Base-by-base conservation (phyloP, 306 rosid genomes). In the Alnus glutinosa region DNA sequence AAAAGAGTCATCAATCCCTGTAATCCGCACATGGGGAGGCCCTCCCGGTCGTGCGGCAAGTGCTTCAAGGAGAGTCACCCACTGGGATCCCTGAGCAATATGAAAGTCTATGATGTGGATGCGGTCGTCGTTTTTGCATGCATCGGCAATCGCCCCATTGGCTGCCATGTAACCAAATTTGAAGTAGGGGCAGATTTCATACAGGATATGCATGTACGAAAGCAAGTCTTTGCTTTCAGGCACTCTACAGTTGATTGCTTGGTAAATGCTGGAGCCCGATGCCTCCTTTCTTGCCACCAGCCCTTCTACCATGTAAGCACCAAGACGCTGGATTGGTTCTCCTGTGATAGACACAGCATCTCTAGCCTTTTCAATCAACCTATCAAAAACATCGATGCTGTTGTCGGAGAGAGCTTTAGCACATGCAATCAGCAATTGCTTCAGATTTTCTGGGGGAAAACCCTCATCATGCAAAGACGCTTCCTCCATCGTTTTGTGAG, bases 101-200 rank as follows among this genome's bases (percentile, higher is more conserved):
- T 91, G 99, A 72, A 95, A 95, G 81, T 95, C 98, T 80, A 95
- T 82, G 57, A 95, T 95, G 88, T 95, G 99, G 77, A 95, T 87
- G 55, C 74, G 86, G 51, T 93, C 97, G 77, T 88, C 98, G 14
- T 86, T 86, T 86, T 89, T 83, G 85, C 94, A 91, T 5, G 97
- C 98, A 54, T 93, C 97, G 9, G 98, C 98, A 55, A 95, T 93
- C 51, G 98, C 99, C 70, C 98, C 98, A 39, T 95, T 95, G 36
- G 98, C 99, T 77, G 98, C 97, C 99, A 93, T 93, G 88, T 95
- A 93, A 76, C 98, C 98, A 10, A 95, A 95, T 78, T 95, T 95
- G 18, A 93, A 80, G 82, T 95, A 95, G 0, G 99, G 99, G 79
- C 97, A 95, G 68, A 91, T 89, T 81, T 95, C 98, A 30, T 82